phyloP scores from a whole-genome alignment of 352 stramenopile species.

The Peronospora farinosa region DNA sequence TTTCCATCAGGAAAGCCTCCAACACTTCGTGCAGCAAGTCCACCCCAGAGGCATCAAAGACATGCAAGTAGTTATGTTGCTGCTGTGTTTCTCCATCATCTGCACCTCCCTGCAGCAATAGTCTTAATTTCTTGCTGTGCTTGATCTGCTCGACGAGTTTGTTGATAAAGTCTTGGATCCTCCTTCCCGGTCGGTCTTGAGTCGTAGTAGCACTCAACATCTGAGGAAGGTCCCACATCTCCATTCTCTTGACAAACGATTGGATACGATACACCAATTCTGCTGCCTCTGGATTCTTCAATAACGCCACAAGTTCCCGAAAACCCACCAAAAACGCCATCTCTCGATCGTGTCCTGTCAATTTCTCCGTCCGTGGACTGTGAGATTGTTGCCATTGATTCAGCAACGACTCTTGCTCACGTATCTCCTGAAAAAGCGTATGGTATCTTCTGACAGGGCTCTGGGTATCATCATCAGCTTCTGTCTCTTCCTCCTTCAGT shows the following conservation, averaged over 20 bases:
- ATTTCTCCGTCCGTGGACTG: slow-evolving; percentile 21
- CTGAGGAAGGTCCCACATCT: slow-evolving; percentile 45
- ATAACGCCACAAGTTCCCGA: slow-evolving; percentile 44
- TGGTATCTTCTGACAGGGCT: slow-evolving; percentile 9
- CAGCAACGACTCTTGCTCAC: slow-evolving; percentile 31
- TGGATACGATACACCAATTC: slow-evolving; percentile 79
- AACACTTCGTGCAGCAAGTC: slow-evolving; percentile 62
- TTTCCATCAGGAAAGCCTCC: slow-evolving; percentile 89
- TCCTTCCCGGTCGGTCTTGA: slow-evolving; percentile 43
- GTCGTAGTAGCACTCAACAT: slow-evolving; percentile 38
- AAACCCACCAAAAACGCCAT: slow-evolving; percentile 58
- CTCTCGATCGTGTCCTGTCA: slow-evolving; percentile 42
- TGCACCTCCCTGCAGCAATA: slow-evolving; percentile 24
- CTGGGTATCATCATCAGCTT: neutral
- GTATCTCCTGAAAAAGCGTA: slow-evolving; percentile 47
- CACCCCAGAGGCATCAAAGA: slow-evolving; percentile 33
- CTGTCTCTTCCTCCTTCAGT: slow-evolving; percentile 12
- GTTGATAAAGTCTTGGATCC: slow-evolving; percentile 58
- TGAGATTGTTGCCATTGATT: slow-evolving; percentile 41
- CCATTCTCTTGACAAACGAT: slow-evolving; percentile 59
- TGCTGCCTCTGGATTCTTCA: slow-evolving; percentile 55
- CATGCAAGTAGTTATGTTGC: slow-evolving; percentile 24
- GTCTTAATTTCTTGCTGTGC: slow-evolving; percentile 28
- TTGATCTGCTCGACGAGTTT: slow-evolving; percentile 57
- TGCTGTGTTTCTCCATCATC: neutral